phyloP scores from a whole-genome alignment of 371 early-diverging fungal genomes.

The Circinella umbellata region DNA sequence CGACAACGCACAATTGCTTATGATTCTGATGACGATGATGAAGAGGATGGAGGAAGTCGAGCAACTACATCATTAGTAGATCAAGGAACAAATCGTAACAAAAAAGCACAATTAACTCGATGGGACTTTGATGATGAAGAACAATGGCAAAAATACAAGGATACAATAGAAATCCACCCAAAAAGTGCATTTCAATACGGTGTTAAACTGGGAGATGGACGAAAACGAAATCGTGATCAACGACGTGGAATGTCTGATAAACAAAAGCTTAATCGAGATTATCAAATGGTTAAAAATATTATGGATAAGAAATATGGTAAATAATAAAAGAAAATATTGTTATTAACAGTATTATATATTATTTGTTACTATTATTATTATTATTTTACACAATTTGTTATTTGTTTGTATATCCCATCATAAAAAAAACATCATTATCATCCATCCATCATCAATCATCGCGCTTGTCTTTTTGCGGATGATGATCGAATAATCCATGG shows the following conservation, averaged over 20 bases:
- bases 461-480: conserved; percentile 5
- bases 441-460: not conserved
- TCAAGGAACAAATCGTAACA: conserved; percentile 72
- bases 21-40: conserved; percentile 63
- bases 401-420: too few species aligned
- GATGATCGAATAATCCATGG: conserved; percentile 63
- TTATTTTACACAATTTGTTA: not conserved
- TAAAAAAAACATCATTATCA: not conserved
- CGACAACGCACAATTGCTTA: conserved; percentile 28
- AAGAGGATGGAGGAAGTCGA: conserved; percentile 53
- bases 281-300: conserved; percentile 66
- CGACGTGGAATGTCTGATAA: conserved; percentile 56
- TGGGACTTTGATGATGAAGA: conserved; percentile 84
- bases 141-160: conserved; percentile 76
- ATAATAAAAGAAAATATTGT: not conserved
- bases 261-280: conserved; percentile 70
- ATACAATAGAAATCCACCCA: conserved; percentile 69
- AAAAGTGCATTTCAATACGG: conserved; percentile 82
- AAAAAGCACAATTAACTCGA: conserved; percentile 69
- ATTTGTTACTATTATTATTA: not conserved
- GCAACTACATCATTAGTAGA: conserved; percentile 59
- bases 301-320: conserved; percentile 71
- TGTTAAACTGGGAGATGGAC: conserved; percentile 77
- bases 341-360: not conserved
- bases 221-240: conserved; percentile 59